Evolutionary conservation across 495 filamentous ascomycete genomes (phyloP), one percentile per base, ranked within the genome.

Genomic region (Jackrogersella minutella): DNA sequence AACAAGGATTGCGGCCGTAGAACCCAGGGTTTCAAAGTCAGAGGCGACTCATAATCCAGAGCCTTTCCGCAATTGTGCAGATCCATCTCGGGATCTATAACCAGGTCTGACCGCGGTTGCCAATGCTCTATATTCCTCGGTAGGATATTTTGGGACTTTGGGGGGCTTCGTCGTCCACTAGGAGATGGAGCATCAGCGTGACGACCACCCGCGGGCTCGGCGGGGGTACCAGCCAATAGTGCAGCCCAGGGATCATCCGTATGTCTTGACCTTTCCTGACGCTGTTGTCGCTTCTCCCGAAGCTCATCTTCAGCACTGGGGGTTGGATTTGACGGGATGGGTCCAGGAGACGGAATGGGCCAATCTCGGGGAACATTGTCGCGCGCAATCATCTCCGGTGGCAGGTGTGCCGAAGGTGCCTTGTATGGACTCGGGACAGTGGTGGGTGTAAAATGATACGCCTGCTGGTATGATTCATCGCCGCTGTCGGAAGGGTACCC

Each of bases 11-110:
- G 77, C 0, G 87, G 77, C 21, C 90, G 87, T 40, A 97, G 79
- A 10, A 88, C 85, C 66, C 79, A 70, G 4, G 93, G 93, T 28
- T 89, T 80, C 70, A 86, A 90, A 47, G 84, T 82, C 16, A 93
- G 80, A 2, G 82, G 77, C 1, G 87, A 84, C 50, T 66, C 62
- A 4, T n/a, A 39, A 13, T 49, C 24, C 4, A 60, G 31, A 1
- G 19, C 43, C 14, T 39, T 62, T 3, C 63, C 36, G n/a, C 63
- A 47, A 43, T 62, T 36, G 33, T 74, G 66, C 8, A 74, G 30
- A 40, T 26, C 49, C 51, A 43, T 57, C 39, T 72, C 70, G 3
- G 65, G 58, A 28, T 66, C 59, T 11, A 57, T 33, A 6, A 61
- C 36, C 1, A 50, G 33, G 28, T 72, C 72, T 31, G 72, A 58